These are phyloP conservation scores for Trametes villosa DNA, from an alignment of 768 basidiomycete species.

Conservation along the genomic window DNA sequence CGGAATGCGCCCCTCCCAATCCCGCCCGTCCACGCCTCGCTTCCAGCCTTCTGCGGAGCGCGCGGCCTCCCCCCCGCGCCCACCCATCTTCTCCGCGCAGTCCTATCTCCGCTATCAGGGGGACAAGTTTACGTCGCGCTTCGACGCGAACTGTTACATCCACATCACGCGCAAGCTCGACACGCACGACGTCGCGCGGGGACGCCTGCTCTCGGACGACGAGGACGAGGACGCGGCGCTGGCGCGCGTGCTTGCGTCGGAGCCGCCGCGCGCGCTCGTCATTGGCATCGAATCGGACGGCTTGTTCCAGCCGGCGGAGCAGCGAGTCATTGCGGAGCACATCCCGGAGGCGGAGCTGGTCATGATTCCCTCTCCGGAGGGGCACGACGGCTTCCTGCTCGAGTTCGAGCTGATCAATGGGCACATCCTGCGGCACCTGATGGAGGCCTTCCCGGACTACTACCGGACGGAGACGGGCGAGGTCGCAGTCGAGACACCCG, in stretches of 20 bases:
- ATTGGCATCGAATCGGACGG: constrained; percentile 94
- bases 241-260: constrained; percentile 60
- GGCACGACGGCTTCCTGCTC: constrained; percentile 95
- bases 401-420: constrained; percentile 95
- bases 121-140: constrained; percentile 93
- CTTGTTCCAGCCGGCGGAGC: constrained; percentile 90
- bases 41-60: constrained; percentile 20
- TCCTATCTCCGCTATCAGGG: constrained; percentile 98
- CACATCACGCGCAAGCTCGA: constrained; percentile 93
- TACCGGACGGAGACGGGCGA: constrained; percentile 47
- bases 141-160: constrained; percentile 98
- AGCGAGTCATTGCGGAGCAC: constrained; percentile 77
- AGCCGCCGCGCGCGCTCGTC: constrained; percentile 79
- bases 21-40: constrained; percentile 35
- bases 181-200: constrained; percentile 87
- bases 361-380: constrained; percentile 82
- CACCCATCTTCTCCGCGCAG: constrained; percentile 87
- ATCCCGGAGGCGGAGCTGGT: constrained; percentile 83
- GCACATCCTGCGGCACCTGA: constrained; percentile 73
- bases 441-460: constrained; percentile 70
- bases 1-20: constrained; percentile 60
- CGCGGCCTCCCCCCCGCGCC: constrained; percentile 36
- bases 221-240: constrained; percentile 47
- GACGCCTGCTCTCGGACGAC: constrained; percentile 42
- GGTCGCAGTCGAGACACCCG: constrained; percentile 40